Evolutionary conservation across 2,329 filamentous ascomycete species (phyloP).

Genomic region (Scopulariopsis brevicaulis): DNA sequence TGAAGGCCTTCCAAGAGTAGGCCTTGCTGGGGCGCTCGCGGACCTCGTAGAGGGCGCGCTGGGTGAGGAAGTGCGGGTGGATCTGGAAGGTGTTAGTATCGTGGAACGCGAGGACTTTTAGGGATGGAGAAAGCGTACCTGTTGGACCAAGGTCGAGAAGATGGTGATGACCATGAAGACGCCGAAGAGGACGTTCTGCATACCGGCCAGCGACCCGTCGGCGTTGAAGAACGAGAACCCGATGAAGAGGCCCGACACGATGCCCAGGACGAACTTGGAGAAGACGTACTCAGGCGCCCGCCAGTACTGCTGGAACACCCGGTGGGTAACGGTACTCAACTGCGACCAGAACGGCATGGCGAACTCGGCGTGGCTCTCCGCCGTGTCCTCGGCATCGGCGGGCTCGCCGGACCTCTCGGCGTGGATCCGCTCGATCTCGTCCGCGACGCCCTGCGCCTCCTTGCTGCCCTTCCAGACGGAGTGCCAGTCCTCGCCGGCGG

Average conservation of each 20-base stretch:
- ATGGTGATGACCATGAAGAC: slow-evolving; percentile 65
- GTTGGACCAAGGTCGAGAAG: slow-evolving; percentile 58
- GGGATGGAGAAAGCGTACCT: slow-evolving; percentile 19
- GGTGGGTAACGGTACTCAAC: slow-evolving; percentile 20
- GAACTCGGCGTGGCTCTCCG: slow-evolving; percentile 13
- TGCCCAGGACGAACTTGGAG: slow-evolving; percentile 28
- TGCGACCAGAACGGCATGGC: slow-evolving; percentile 17
- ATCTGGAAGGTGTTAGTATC: slow-evolving; percentile 29
- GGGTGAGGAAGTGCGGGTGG: slow-evolving; percentile 66
- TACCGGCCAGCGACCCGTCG: slow-evolving; percentile 46
- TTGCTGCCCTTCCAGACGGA: slow-evolving; percentile 47
- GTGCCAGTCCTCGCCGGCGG: slow-evolving; percentile 49
- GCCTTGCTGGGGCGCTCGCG: slow-evolving; percentile 64
- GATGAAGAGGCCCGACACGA: slow-evolving; percentile 44
- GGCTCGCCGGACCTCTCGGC: slow-evolving; percentile 24
- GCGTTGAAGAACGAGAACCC: slow-evolving; percentile 57
- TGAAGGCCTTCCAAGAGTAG: slow-evolving; percentile 66
- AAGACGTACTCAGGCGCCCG: slow-evolving; percentile 48
- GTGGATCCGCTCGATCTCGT: slow-evolving; percentile 55
- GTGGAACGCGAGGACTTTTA: slow-evolving; percentile 22
- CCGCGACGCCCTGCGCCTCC: slow-evolving; percentile 37
- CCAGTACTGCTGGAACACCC: slow-evolving; percentile 21
- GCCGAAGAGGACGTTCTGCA: slow-evolving; percentile 61
- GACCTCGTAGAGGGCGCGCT: slow-evolving; percentile 65
- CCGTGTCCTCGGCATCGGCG: slow-evolving; percentile 7